A percentile compares a stretch with the other conserved stretches of the same genome.
Conservation (phyloP, 306 rosid species). For the Cicer cuneatum region DNA sequence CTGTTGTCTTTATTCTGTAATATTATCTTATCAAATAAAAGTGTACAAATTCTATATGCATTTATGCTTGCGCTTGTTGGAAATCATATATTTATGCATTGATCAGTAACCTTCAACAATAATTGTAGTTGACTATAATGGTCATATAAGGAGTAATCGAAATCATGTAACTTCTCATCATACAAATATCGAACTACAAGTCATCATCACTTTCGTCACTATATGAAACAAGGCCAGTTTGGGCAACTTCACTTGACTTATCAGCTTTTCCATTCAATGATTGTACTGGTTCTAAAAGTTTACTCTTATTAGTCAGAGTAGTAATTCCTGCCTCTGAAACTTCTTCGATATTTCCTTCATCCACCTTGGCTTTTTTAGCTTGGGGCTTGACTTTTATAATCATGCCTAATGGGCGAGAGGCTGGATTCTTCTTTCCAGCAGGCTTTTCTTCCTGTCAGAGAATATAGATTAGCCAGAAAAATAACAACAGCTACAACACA, state of each 20-base stretch:
- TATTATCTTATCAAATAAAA: slow-evolving; percentile 36
- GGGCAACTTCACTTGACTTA: slow-evolving; percentile 47
- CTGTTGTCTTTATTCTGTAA: background rate
- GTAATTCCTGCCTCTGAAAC: slow-evolving; percentile 41
- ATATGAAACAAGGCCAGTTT: slow-evolving; percentile 73
- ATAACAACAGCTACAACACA: slow-evolving; percentile 17
- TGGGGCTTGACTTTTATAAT: slow-evolving; percentile 80
- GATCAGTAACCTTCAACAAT: background rate
- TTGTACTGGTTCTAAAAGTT: slow-evolving; percentile 44
- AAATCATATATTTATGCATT: background rate
- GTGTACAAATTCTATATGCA: background rate
- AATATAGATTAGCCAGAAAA: slow-evolving; percentile 33
- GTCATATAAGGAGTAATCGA: background rate
- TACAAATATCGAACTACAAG: slow-evolving; percentile 39
- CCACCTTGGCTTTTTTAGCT: slow-evolving; percentile 73
- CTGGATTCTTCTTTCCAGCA: slow-evolving; percentile 61
- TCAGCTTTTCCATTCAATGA: slow-evolving; percentile 44
- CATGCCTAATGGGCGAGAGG: slow-evolving; percentile 61
- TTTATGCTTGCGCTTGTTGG: background rate
- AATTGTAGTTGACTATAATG: slow-evolving; percentile 4
- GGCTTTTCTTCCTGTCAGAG: slow-evolving; percentile 66
- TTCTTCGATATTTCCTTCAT: slow-evolving; percentile 48
- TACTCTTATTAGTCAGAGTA: slow-evolving; percentile 36
- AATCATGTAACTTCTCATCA: slow-evolving; percentile 5
- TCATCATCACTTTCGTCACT: slow-evolving; percentile 91